phyloP scores from a whole-genome alignment of 176 grass and related monocot species.

The Thalia dealbata region DNA sequence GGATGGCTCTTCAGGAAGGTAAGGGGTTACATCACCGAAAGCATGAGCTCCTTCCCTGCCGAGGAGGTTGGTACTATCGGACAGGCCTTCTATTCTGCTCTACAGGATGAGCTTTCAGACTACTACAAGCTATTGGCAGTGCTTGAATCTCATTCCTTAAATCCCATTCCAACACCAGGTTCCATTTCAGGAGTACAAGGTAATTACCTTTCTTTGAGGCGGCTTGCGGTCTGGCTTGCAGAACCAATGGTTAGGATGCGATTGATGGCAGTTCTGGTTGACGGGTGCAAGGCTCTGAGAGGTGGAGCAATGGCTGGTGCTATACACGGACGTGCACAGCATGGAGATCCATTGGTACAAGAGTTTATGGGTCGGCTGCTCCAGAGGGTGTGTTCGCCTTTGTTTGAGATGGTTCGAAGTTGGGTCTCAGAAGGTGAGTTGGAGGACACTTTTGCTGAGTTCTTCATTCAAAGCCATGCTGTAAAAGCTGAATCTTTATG shows the following conservation, averaged over 20 bases:
- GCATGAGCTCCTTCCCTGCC: conserved; percentile 33
- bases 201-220: conserved; percentile 76
- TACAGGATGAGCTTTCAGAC: conserved; percentile 78
- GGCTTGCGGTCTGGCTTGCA: conserved; percentile 76
- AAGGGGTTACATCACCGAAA: conserved; percentile 59
- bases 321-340: conserved; percentile 73
- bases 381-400: conserved; percentile 62
- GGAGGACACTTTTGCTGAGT: conserved; percentile 77
- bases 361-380: conserved; percentile 83
- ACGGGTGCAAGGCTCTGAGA: conserved; percentile 47
- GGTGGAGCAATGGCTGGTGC: conserved; percentile 72
- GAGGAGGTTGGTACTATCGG: conserved; percentile 65
- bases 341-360: conserved; percentile 75
- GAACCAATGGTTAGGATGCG: conserved; percentile 75
- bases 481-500: conserved; percentile 89
- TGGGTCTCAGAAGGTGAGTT: conserved; percentile 89
- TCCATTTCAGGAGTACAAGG: conserved; percentile 49
- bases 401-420: conserved; percentile 88
- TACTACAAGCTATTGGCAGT: conserved; percentile 76
- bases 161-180: conserved; percentile 60
- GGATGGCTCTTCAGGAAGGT: conserved; percentile 86
- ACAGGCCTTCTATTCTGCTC: conserved; percentile 81
- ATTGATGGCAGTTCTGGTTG: conserved; percentile 83
- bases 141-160: conserved; percentile 66
- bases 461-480: conserved; percentile 70